Evolutionary conservation across 768 basidiomycete genomes (phyloP), one percentile per base, ranked within the genome.

Genomic region (Macrolepiota albuminosa): DNA sequence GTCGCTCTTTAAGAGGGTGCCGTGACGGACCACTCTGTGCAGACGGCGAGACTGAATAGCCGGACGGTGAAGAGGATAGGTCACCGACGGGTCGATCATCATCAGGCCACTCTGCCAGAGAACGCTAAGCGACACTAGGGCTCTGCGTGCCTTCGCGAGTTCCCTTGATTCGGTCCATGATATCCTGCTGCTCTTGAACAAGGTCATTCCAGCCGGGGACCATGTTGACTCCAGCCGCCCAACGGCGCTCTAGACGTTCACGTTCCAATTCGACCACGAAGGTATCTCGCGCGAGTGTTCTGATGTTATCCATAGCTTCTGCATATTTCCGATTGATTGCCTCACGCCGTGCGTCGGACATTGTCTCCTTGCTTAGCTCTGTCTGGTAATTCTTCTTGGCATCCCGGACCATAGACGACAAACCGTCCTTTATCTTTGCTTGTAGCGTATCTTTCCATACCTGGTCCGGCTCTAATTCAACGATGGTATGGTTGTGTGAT

Each of bases 331-430:
- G 55, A 9, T 64, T 66, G 39, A 82, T 66, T n/a, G 69, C 71
- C 14, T 78, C 71, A 6, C 78, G 71, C 24, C 58, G 65, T 24
- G 67, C 65, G 26, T 54, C 54, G 14, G 67, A 72, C 18, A 75
- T 64, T 68, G 81, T 61, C 58, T 69, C 66, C 71, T 78, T 70
- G 67, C 76, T 75, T 14, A 90, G 73, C 67, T 84, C 79, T 16
- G 73, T 70, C 39, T 83, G 77, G 42, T 83, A 71, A 59, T 81
- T 83, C 59, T 83, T 78, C 71, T 85, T 85, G 21, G 89, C 83
- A 60, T 87, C 87, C 57, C 85, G 79, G 61, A 88, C 68, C 74
- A 81, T 77, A 31, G 66, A 57, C 52, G 69, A 57, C 24, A 78
- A 67, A 8, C 72, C 73, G 2, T 76, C 74, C 64, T 84, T 81